Conservation (phyloP, 2,329 filamentous ascomycete genomes). For the Claviceps monticola region DNA sequence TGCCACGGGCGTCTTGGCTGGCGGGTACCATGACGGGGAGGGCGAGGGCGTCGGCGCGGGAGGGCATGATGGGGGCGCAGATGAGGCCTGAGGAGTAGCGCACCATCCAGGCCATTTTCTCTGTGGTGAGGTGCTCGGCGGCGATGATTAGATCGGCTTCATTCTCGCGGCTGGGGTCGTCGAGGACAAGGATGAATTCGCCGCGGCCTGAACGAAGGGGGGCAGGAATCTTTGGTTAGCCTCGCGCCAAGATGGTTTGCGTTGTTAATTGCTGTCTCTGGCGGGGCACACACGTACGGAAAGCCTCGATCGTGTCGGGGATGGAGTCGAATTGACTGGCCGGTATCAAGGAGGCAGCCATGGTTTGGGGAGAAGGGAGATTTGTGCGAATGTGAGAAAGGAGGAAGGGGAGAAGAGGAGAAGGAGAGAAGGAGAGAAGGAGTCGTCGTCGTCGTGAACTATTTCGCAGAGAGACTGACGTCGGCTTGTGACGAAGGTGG, state of each 20-base stretch:
- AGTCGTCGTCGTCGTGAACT: neutral
- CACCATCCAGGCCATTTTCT: constrained; percentile 94
- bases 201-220: constrained; percentile 43
- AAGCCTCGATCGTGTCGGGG: constrained; percentile 49
- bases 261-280: too few relatives aligned
- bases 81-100: constrained; percentile 82
- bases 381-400: neutral
- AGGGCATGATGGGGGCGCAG: constrained; percentile 67
- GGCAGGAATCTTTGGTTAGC: neutral
- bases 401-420: neutral
- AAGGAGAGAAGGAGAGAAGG: neutral
- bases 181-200: constrained; percentile 92
- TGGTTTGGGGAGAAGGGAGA: constrained; percentile 11
- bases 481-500: neutral
- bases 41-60: constrained; percentile 53
- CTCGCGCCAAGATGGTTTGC: neutral
- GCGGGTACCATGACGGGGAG: constrained; percentile 78
- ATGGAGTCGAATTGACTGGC: constrained; percentile 48
- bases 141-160: constrained; percentile 97
- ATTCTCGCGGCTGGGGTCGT: constrained; percentile 85
- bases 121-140: constrained; percentile 66
- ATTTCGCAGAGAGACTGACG: neutral
- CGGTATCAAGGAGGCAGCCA: constrained; percentile 38
- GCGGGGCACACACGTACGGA: constrained; percentile 34
- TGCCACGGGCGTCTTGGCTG: constrained; percentile 71